Evolutionary conservation across 805 yeast genomes (phyloP), one percentile per base, ranked within the genome.

Genomic region (Candida tallmaniae): DNA sequence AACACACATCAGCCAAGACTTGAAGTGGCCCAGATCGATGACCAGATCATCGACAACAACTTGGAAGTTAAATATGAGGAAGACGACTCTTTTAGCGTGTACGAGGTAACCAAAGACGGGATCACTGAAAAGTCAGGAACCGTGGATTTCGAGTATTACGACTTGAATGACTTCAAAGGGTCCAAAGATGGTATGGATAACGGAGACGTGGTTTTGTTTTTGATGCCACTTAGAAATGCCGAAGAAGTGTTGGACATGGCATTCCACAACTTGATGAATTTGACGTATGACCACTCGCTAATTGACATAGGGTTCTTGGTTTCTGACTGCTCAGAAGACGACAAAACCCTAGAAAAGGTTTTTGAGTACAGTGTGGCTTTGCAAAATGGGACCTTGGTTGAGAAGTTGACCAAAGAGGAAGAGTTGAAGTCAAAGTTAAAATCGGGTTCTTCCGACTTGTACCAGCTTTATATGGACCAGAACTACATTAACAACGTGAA

Each of bases 261-360:
- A 70, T 85, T 87, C 62, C 80, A 80, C 50, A 84, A 86, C 58
- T 62, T 86, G 58, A 83, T 83, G 90, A 85, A 86, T 56, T 64
- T 86, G 58, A 84, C 94, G 1, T 86, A 86, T 53, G 87, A 84
- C 36, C 96, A 87, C 53, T 70, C 74, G 16, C 61, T 84, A 42
- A 80, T 86, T 35, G 95, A 86, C 59, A 66, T 84, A 40, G 89
- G 88, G 12, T 84, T 84, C 50, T 64, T 84, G 50, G 89, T 84
- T 3, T 78, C 86, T 41, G 95, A 84, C 58, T 83, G 93, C 50
- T 76, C 88, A 1, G 67, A 67, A n/a, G 65, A 60, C 18, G 93
- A 83, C 48, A 65, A 65, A 17, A 83, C 93, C 1, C 56, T 82
- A 44, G 82, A 80, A 39, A 71, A 79, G 1, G 67, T 83, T 12